A percentile compares a stretch with the other conserved stretches of the same genome.
phyloP scores from a whole-genome alignment of 352 stramenopile genomes.

The Phytophthora sp. region DNA sequence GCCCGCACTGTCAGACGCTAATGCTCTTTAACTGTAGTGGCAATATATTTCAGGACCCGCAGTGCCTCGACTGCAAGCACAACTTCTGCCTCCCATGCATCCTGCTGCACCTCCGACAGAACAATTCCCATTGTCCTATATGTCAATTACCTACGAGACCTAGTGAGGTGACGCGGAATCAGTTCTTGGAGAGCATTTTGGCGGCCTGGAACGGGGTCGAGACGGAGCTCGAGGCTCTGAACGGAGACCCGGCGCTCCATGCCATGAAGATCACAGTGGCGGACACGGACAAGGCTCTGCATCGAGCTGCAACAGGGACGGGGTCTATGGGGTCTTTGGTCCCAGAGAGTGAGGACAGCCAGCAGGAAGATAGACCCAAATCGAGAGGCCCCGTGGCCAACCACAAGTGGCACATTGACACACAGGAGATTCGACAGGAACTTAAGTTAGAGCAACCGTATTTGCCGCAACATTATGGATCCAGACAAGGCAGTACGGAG shows the following conservation, averaged over 20 bases:
- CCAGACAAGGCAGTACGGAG: constrained; percentile 8
- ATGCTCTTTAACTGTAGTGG: constrained; percentile 39
- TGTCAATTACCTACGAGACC: constrained; percentile 77
- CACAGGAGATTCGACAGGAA: constrained; percentile 62
- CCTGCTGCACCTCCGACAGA: constrained; percentile 61
- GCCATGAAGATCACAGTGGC: constrained; percentile 31
- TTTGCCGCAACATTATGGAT: constrained; percentile 35
- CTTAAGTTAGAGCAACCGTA: constrained; percentile 40
- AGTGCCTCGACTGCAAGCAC: constrained; percentile 89
- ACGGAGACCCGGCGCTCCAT: constrained; percentile 43
- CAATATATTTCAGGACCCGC: constrained; percentile 81
- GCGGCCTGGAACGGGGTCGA: constrained; percentile 81
- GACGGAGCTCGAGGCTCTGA: constrained; percentile 51
- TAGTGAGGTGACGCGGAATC: constrained; percentile 84
- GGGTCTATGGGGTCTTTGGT: background rate
- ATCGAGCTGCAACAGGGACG: constrained; percentile 25
- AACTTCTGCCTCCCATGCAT: constrained; percentile 88
- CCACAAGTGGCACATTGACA: constrained; percentile 81
- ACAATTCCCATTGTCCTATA: constrained; percentile 66
- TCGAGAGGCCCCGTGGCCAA: constrained; percentile 53
- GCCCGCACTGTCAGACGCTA: background rate
- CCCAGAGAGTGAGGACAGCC: background rate
- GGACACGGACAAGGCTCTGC: constrained; percentile 46
- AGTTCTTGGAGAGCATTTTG: constrained; percentile 87
- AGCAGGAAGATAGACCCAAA: constrained; percentile 19